These are phyloP conservation scores for Daucus carota DNA, from an alignment of 129 eudicot species.

Conservation along the genomic window DH1_v3.0 NC_030388.2:2603501-2604000, in stretches of 20 bases:
- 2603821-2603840: background rate
- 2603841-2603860: background rate
- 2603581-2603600: background rate
- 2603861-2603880: background rate
- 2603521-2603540: background rate
- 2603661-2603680: background rate
- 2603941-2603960: background rate
- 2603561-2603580: background rate
- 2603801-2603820: background rate
- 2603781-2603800: background rate
- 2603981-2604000: background rate
- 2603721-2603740: background rate
- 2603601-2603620: background rate
- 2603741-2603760: background rate
- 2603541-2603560: background rate
- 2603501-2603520: background rate
- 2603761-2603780: background rate
- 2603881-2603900: background rate
- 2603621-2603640: background rate
- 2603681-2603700: background rate
- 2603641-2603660: background rate
- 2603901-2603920: background rate
- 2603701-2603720: background rate
- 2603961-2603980: background rate
- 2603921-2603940: background rate